Base-by-base conservation (phyloP, 495 filamentous ascomycete genomes). In the Astrocystis sublimbata region DNA sequence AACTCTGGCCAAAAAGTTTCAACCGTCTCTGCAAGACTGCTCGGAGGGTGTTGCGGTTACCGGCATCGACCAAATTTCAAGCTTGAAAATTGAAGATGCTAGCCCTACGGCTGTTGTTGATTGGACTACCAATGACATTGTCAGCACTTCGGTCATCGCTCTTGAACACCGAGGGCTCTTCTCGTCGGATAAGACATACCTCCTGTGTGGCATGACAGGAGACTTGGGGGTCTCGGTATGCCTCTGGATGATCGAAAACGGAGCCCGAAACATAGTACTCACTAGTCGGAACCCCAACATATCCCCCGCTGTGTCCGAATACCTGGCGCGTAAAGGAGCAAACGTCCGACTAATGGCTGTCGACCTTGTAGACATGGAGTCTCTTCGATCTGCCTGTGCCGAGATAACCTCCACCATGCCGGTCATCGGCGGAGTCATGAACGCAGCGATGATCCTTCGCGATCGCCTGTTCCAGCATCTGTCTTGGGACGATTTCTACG, bases 161-260 rank as follows among this genome's bases (percentile, higher is more conserved):
- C 23, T 60, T 6, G 36, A 60, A 15, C 15, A 19, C 9, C 12
- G 21, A n/a, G 23, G 17, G 6, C 5, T 67, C 4, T 74, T 74
- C 42, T 46, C 38, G 2, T 17, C 52, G 2, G 66, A 79, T 56
- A 78, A 72, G 55, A 79, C 81, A 0, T 85, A 84, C 57, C 68
- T 75, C 52, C 68, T 85, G 0, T 64, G 82, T 15, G 82, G 82
- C 6, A 61, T 83, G 15, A 76, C 79, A 2, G 77, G 79, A 12
- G 72, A 73, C 6, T 66, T 83, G 4, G 82, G 81, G 6, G 59
- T 68, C 24, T 82, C 81, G 0, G 55, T 84, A 0, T 78, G 75
- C 52, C 50, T 72, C 15, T 85, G 79, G 79, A 83, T 85, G 81
- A 68, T 75, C 1, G 36, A 52, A 0, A 71, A 78, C 45, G 82